Conservation (phyloP, 225 moss, liverwort and hornwort genomes). For the Sphagnum tenellum region DNA sequence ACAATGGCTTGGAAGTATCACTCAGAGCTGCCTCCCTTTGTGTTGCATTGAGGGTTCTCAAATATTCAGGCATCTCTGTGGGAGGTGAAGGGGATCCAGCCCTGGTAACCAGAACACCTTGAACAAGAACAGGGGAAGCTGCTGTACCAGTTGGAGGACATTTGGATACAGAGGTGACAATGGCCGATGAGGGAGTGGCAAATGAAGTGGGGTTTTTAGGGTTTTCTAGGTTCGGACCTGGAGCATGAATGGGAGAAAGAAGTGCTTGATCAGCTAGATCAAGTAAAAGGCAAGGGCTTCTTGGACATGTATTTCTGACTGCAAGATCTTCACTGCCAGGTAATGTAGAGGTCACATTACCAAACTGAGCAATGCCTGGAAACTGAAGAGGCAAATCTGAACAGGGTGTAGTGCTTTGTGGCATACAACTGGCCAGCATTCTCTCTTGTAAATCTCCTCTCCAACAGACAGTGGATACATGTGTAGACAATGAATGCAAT, state of each 20-base stretch:
- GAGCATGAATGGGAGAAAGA: constrained; percentile 12
- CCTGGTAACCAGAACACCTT: constrained; percentile 12
- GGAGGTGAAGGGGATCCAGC: constrained; percentile 8
- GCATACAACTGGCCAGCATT: too few relatives aligned
- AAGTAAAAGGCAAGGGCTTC: constrained; percentile 9
- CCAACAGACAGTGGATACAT: constrained; percentile 3
- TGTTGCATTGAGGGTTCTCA: constrained; percentile 58
- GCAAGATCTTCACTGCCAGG: constrained; percentile 5
- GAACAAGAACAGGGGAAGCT: not conserved
- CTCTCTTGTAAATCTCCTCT: constrained; percentile 4
- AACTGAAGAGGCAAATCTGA: constrained; percentile 1
- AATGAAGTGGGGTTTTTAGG: constrained; percentile 7
- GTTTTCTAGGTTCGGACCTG: constrained; percentile 18
- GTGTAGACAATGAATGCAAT: too few relatives aligned
- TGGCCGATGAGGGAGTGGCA: constrained; percentile 6
- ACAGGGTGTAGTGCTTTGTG: not conserved
- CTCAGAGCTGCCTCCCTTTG: constrained; percentile 77
- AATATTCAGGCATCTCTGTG: constrained; percentile 28
- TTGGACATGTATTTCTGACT: constrained; percentile 9
- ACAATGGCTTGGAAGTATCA: constrained; percentile 65
- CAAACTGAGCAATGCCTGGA: constrained; percentile 12
- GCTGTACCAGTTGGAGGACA: too few relatives aligned
- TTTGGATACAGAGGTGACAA: constrained; percentile 1
- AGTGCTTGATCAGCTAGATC: constrained; percentile 11
- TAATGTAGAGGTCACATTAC: constrained; percentile 12